phyloP scores from a whole-genome alignment of 2,329 filamentous ascomycete genomes.

The Fusarium sp. region DNA sequence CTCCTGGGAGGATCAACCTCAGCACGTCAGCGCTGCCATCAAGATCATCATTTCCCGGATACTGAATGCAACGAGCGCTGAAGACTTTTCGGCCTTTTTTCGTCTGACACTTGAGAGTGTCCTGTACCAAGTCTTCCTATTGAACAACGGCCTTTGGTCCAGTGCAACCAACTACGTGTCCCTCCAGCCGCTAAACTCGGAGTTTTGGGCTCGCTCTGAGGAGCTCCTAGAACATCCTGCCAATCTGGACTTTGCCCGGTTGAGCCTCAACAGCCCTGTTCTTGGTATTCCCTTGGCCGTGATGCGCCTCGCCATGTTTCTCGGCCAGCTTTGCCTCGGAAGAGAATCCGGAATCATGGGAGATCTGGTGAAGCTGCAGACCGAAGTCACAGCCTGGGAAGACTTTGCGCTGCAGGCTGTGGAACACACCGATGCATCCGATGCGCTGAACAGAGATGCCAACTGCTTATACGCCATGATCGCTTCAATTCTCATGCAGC shows the following conservation, averaged over 20 bases:
- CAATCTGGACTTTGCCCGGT: accelerated
- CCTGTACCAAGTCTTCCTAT: not conserved
- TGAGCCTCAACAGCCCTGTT: not conserved
- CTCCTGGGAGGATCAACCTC: not conserved
- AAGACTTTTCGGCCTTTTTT: not conserved
- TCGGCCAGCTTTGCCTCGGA: not conserved
- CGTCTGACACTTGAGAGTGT: not conserved
- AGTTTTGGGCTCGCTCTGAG: not conserved
- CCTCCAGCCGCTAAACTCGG: not conserved
- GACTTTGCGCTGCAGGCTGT: not conserved
- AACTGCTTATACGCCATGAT: not conserved
- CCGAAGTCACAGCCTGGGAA: not conserved
- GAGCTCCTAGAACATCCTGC: not conserved
- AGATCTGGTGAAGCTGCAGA: accelerated
- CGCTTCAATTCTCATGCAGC: not conserved
- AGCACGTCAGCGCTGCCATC: not conserved
- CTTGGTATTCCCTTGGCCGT: not conserved
- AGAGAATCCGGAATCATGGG: not conserved
- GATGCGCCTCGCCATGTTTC: not conserved
- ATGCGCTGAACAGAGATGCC: not conserved
- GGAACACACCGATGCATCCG: accelerated
- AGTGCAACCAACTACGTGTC: not conserved
- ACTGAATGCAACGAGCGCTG: not conserved
- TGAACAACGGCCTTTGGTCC: not conserved
- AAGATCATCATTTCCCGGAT: not conserved